Conservation (phyloP, 768 basidiomycete genomes). For the Trichaptum fuscoviolaceum region DNA sequence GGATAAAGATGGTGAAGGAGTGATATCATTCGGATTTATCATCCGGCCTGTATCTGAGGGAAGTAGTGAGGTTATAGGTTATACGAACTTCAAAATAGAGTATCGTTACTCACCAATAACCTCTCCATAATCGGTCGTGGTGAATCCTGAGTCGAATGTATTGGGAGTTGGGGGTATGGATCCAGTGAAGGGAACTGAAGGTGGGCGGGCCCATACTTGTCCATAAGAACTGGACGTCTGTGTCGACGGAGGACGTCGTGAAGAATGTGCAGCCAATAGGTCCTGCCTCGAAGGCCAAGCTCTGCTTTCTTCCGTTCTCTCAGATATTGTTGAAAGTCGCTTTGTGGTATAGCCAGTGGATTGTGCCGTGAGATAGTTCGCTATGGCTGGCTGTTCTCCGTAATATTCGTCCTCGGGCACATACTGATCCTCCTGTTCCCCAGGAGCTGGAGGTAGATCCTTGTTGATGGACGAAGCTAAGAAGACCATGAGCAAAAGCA, state of each 20-base stretch:
- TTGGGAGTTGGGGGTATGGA: neutral
- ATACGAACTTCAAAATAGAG: neutral
- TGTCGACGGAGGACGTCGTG: conserved; percentile 30
- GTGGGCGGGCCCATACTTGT: neutral
- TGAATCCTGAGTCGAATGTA: conserved; percentile 16
- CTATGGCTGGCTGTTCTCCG: neutral
- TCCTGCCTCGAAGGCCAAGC: conserved; percentile 38
- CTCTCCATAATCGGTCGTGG: conserved; percentile 49
- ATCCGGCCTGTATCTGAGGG: neutral
- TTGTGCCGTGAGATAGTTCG: neutral
- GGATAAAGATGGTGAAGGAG: conserved; percentile 62
- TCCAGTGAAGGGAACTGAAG: neutral
- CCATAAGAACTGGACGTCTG: neutral
- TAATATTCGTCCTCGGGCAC: neutral
- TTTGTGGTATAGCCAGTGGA: conserved; percentile 18
- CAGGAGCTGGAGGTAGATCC: neutral
- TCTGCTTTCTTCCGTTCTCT: conserved; percentile 39
- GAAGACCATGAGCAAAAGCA: neutral
- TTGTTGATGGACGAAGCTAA: neutral
- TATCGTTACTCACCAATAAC: conserved; percentile 42
- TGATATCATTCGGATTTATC: conserved; percentile 52
- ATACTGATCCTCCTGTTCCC: neutral
- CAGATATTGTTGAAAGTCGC: conserved; percentile 60
- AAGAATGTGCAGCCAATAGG: conserved; percentile 31
- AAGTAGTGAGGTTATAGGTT: neutral